Conservation (phyloP, 2,329 filamentous ascomycete genomes). For the Chaetothyriales sp. region DNA sequence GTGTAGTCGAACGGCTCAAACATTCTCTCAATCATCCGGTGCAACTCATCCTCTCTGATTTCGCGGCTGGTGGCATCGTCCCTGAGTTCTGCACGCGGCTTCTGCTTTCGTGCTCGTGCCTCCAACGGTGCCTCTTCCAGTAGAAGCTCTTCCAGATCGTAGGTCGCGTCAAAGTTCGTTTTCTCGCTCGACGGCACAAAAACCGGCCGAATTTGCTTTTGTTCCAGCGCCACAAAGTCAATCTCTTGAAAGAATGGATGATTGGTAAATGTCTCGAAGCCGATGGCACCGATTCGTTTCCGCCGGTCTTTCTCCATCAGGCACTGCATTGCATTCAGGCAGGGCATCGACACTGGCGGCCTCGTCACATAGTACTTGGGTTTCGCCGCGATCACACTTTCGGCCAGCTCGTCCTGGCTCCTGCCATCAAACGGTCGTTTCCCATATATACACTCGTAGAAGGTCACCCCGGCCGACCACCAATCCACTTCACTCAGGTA, state of each 20-base stretch:
- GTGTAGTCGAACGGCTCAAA: slow-evolving; percentile 97
- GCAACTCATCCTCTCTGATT: slow-evolving; percentile 84
- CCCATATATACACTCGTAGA: slow-evolving; percentile 99
- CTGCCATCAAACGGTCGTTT: slow-evolving; percentile 93
- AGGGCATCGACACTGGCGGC: slow-evolving; percentile 75
- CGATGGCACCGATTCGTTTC: slow-evolving; percentile 65
- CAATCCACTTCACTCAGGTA: slow-evolving; percentile 88
- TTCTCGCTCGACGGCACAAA: slow-evolving; percentile 92
- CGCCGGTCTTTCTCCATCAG: slow-evolving; percentile 67
- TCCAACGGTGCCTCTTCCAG: slow-evolving; percentile 91
- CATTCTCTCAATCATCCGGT: slow-evolving; percentile 83
- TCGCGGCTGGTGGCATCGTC: slow-evolving; percentile 92
- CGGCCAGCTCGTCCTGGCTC: slow-evolving; percentile 64
- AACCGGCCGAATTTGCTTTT: slow-evolving; percentile 76
- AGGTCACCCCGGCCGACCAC: slow-evolving; percentile 97
- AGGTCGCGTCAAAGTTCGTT: slow-evolving; percentile 97
- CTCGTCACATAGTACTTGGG: slow-evolving; percentile 86
- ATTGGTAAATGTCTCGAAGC: slow-evolving; percentile 70
- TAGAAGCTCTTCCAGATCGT: slow-evolving; percentile 85
- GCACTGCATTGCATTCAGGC: slow-evolving; percentile 73
- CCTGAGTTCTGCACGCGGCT: slow-evolving; percentile 78
- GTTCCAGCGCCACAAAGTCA: slow-evolving; percentile 70
- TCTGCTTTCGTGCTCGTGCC: slow-evolving; percentile 79
- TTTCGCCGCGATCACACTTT: slow-evolving; percentile 63
- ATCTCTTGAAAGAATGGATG: slow-evolving; percentile 80